Base-by-base conservation (phyloP, 2,329 filamentous ascomycete species). In the Pochonia chlamydosporia region DNA sequence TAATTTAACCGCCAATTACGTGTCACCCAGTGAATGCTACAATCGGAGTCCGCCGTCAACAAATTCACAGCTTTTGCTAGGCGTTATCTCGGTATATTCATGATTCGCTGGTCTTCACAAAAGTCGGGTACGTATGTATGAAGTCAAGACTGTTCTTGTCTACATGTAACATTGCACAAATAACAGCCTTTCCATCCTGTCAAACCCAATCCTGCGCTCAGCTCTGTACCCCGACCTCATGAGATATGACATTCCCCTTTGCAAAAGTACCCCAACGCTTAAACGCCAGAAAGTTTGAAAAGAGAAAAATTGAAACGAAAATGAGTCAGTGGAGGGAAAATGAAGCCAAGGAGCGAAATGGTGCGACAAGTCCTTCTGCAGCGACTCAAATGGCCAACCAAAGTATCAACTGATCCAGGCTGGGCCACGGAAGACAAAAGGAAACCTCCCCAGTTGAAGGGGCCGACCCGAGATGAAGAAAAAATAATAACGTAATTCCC, bases 181-280 rank as follows among this genome's bases (percentile, higher is more conserved):
- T 13, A 39, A 21, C 35, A 39, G 5, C 31, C 31, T 16, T 35
- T 2, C 14, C 14, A 35, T 35, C 31, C 30, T 8, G 14, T 6
- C 31, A 39, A n/a, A 13, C 20, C 35, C 18, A 23, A 23, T 39
- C 35, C 35, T 39, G 6, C n/a, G n/a, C n/a, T n/a, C 35, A 39
- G 35, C 8, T 21, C 21, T 23, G 21, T 20, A 20, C 20, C 20
- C 31, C 31, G 31, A 18, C 31, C n/a, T 9, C n/a, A 39, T 28
- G 21, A 42, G 31, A 35, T 28, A 41, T 41, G 21, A 30, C n/a
- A 16, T 39, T 4, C n/a, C 24, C 16, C 16, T 14, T 25, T 35
- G 7, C 31, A n/a, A n/a, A n/a, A n/a, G 31, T 16, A 35, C 18
- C 18, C 33, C 46, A 48, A 43, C 46, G 46, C 46, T 48, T 26